A percentile compares a stretch with the other conserved stretches of the same genome.
Conservation (phyloP, 768 basidiomycete genomes). For the Mycena vulgaris region DNA sequence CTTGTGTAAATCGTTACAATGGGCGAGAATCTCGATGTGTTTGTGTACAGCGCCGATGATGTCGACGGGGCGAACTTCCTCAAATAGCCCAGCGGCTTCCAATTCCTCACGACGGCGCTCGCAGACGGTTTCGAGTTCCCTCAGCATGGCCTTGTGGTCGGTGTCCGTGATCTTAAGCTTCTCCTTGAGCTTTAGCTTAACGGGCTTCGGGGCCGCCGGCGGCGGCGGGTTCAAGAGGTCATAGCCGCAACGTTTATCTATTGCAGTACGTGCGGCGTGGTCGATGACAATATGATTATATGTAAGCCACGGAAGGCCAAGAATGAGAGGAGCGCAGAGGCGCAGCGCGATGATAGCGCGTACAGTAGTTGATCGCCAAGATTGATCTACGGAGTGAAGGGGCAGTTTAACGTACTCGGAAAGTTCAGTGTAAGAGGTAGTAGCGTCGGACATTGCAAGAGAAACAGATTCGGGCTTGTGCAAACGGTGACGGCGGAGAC, state of each 20-base stretch:
- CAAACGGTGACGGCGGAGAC: not conserved
- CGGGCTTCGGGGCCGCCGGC: not conserved
- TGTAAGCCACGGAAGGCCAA: slow-evolving; percentile 3
- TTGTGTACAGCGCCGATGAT: too few species aligned
- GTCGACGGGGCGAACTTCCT: too few species aligned
- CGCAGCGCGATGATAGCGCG: not conserved
- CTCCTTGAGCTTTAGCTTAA: not conserved
- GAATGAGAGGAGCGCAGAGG: slow-evolving; percentile 8
- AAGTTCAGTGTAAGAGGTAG: not conserved
- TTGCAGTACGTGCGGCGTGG: not conserved
- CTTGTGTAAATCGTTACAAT: too few species aligned
- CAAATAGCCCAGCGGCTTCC: too few species aligned
- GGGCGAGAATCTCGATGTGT: too few species aligned
- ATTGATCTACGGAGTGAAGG: not conserved
- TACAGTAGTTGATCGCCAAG: slow-evolving; percentile 6
- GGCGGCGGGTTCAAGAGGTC: not conserved
- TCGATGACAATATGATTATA: slow-evolving; percentile 7
- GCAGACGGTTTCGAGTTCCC: not conserved
- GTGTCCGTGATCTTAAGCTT: not conserved
- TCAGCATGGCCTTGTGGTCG: not conserved
- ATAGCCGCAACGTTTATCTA: not conserved
- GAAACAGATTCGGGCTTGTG: not conserved
- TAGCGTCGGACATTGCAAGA: not conserved
- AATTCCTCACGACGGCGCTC: not conserved
- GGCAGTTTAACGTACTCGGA: not conserved